These are phyloP conservation scores for Moringa oleifera DNA, from an alignment of 345 rosid species.

Conservation along the genomic window DNA sequence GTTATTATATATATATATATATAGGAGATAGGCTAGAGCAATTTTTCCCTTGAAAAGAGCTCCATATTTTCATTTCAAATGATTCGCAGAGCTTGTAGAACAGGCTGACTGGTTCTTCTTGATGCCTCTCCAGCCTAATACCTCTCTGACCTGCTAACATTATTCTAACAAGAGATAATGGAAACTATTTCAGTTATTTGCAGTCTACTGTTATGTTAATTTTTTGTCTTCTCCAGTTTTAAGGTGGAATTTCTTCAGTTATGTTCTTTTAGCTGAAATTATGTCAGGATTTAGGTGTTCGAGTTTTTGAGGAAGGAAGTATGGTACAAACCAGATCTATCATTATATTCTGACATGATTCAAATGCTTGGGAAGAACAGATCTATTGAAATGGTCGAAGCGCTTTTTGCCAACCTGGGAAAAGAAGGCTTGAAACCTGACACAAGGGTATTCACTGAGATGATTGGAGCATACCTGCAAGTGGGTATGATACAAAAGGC, in stretches of 20 bases:
- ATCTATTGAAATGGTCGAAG: conserved; percentile 38
- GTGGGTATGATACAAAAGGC: conserved; percentile 48
- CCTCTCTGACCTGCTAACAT: too few species aligned
- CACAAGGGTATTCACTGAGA: conserved; percentile 47
- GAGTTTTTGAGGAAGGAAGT: conserved; percentile 39
- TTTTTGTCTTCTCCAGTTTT: not conserved
- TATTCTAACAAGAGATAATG: not conserved
- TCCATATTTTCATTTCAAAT: too few species aligned
- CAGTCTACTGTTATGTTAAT: not conserved
- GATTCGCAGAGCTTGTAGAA: not conserved
- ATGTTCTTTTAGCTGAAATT: conserved; percentile 20
- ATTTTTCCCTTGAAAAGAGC: too few species aligned
- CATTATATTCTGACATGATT: conserved; percentile 36
- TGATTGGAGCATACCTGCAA: conserved; percentile 49
- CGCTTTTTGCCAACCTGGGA: conserved; percentile 26
- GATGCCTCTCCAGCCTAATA: not conserved
- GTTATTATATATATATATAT: too few species aligned
- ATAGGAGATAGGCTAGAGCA: too few species aligned
- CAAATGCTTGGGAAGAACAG: conserved; percentile 42
- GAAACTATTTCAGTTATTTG: not conserved
- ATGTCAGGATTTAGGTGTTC: conserved; percentile 42
- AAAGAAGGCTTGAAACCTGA: conserved; percentile 44
- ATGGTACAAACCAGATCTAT: conserved; percentile 46
- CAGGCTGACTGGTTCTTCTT: not conserved
- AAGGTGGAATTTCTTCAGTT: conserved; percentile 5